phyloP scores from a whole-genome alignment of 345 rosid species.

The Rhodamnia argentea region DNA sequence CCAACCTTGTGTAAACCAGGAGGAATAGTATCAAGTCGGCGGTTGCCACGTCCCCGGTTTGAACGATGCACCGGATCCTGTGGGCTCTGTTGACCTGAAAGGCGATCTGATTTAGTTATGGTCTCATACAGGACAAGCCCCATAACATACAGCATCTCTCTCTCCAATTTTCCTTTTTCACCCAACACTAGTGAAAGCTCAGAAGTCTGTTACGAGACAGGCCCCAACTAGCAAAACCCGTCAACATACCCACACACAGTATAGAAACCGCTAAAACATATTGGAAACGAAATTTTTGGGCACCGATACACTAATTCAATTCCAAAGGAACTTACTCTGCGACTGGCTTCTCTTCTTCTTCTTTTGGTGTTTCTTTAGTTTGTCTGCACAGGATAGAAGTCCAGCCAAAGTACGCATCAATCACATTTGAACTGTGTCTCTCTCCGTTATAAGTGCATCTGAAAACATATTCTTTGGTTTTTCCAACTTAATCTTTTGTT shows the following conservation, averaged over 20 bases:
- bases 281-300: neutral
- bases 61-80: slow-evolving; percentile 77
- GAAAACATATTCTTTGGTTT: neutral
- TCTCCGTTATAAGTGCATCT: neutral
- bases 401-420: neutral
- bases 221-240: neutral
- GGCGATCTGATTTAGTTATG: neutral
- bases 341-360: slow-evolving; percentile 11
- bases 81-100: slow-evolving; percentile 68
- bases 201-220: neutral
- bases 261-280: neutral
- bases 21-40: slow-evolving; percentile 36
- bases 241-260: neutral
- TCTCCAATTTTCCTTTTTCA: neutral
- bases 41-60: slow-evolving; percentile 98
- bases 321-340: slow-evolving; percentile 27
- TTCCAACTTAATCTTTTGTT: neutral
- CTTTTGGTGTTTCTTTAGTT: slow-evolving; percentile 12
- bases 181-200: neutral
- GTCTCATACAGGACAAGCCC: neutral
- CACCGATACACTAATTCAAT: neutral
- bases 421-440: neutral
- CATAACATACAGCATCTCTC: neutral
- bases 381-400: slow-evolving; percentile 12
- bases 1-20: neutral